Percentiles rank a stretch among this genome's conserved stretches.
phyloP scores from a whole-genome alignment of 208 protist species.

The Acanthamoeba culbertsoni region DNA sequence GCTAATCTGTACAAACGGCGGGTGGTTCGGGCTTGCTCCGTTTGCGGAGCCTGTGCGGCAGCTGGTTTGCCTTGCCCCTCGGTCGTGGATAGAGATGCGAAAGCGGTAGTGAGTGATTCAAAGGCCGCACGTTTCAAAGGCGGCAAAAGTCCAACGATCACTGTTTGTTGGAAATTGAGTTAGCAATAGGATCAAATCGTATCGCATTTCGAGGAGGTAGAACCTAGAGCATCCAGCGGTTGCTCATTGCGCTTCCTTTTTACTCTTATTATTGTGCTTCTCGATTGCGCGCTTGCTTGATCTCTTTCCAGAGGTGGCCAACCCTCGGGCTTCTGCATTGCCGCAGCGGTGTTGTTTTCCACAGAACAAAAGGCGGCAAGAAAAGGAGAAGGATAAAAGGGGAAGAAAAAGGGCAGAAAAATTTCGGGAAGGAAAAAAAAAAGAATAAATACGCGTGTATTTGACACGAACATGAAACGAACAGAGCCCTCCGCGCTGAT shows the following conservation, averaged over 20 bases:
- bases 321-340: neutral
- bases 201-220: neutral
- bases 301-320: neutral
- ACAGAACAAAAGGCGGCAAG: neutral
- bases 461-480: neutral
- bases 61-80: neutral
- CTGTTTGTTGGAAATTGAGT: neutral
- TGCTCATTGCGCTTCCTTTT: constrained; percentile 47
- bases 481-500: neutral
- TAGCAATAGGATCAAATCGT: neutral
- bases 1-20: neutral
- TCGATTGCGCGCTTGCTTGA: neutral
- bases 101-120: neutral
- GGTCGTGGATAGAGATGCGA: neutral
- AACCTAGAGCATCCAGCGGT: neutral
- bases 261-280: neutral
- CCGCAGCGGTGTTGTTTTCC: neutral
- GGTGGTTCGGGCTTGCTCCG: neutral
- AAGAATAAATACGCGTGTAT: neutral
- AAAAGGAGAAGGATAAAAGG: neutral
- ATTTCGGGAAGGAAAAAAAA: too few species aligned
- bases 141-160: neutral
- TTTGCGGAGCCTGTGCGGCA: neutral
- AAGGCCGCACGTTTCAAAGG: neutral
- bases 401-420: too few species aligned